Conservation (phyloP, 148 eudicot genomes). For the Rhododendron griersonianum region DNA sequence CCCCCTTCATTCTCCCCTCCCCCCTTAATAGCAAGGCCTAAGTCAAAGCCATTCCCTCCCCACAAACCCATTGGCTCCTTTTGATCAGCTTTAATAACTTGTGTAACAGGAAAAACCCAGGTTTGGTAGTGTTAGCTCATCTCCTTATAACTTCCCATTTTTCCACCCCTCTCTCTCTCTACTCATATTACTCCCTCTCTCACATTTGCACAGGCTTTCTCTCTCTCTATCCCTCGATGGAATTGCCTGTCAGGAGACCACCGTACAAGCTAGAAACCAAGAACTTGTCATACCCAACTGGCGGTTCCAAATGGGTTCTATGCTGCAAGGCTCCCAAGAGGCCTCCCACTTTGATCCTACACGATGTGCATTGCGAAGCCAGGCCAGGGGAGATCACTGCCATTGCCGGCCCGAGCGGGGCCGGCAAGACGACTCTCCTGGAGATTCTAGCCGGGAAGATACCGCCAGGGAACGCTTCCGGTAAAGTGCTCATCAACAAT, state of each 20-base stretch:
- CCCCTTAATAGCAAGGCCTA: background rate
- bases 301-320: slow-evolving; percentile 22
- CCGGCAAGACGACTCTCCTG: slow-evolving; percentile 82
- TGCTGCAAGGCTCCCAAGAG: slow-evolving; percentile 12
- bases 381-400: slow-evolving; percentile 81
- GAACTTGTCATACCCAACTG: slow-evolving; percentile 40
- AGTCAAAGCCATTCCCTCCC: background rate
- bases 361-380: slow-evolving; percentile 70
- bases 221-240: slow-evolving; percentile 34
- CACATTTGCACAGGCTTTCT: background rate
- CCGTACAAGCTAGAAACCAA: slow-evolving; percentile 49
- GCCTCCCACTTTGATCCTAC: slow-evolving; percentile 39
- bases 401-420: slow-evolving; percentile 94
- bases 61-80: background rate
- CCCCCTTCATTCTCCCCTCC: background rate
- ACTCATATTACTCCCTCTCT: slow-evolving; percentile 1
- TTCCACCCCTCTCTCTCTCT: background rate
- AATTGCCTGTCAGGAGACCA: slow-evolving; percentile 36
- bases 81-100: background rate
- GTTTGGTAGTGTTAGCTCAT: slow-evolving; percentile 72
- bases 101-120: background rate
- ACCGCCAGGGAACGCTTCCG: slow-evolving; percentile 35
- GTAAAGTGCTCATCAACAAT: slow-evolving; percentile 54
- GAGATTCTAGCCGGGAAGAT: slow-evolving; percentile 70
- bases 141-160: slow-evolving; percentile 26